Evolutionary conservation across 2,329 filamentous ascomycete species (phyloP).

Genomic region (Cryphonectria japonica): DNA sequence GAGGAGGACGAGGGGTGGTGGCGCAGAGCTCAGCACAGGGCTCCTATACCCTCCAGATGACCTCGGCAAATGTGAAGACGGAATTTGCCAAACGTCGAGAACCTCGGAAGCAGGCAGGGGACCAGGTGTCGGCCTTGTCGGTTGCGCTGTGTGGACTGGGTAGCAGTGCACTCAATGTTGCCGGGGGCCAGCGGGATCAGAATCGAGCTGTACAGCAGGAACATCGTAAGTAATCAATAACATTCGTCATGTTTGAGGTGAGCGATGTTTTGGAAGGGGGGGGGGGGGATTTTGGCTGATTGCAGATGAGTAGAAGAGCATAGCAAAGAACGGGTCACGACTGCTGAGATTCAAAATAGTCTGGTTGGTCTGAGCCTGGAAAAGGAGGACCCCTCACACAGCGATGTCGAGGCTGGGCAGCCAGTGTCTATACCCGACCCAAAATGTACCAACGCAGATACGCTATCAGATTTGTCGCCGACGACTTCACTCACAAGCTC

Average conservation of each 20-base stretch:
- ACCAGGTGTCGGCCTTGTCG: neutral
- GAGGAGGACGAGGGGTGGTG: neutral
- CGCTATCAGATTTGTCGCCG: neutral
- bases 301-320: neutral
- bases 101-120: neutral
- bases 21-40: neutral
- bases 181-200: neutral
- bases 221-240: neutral
- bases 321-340: neutral
- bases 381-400: neutral
- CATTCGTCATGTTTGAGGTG: neutral
- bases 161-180: neutral
- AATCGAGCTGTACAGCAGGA: neutral
- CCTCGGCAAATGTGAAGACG: neutral
- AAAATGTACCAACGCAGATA: neutral
- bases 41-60: neutral
- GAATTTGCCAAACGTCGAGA: neutral
- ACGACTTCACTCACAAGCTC: neutral
- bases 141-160: slow-evolving; percentile 1
- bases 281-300: too few species aligned
- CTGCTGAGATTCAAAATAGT: neutral
- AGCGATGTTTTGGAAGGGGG: too few species aligned
- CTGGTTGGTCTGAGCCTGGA: neutral
- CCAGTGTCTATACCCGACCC: neutral
- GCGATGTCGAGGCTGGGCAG: neutral